Evolutionary conservation across 2,329 filamentous ascomycete species (phyloP), one percentile per base, ranked within the genome.

Genomic region (Seiridium unicorne): DNA sequence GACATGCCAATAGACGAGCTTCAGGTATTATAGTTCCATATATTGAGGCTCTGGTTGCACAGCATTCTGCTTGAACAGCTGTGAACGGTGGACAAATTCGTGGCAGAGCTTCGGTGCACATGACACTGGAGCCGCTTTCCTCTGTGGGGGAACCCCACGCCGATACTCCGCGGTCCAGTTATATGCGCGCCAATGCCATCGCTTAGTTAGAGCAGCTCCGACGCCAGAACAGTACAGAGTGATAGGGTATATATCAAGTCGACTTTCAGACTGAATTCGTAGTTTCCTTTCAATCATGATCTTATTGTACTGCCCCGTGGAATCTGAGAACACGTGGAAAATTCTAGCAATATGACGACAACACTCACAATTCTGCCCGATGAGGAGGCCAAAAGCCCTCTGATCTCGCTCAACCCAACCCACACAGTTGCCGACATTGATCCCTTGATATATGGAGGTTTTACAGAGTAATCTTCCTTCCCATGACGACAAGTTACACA

Each of bases 401-500:
- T 81, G 65, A 90, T 92, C 69, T 83, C 83, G 58, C 78, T 93
- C 61, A 85, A 91, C 70, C 79, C 88, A 4, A 73, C 76, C 13
- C 84, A 89, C 72, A 85, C 83, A 65, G 76, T 93, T 58, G 88
- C 89, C 61, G 87, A 87, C 71, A 92, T 95, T 69, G 87, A 93
- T 69, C 85, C 90, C 62, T 91, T 91, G 70, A 91, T 90, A 68
- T 95, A 94, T 81, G 89, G 89, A 59, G 91, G 91, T 9, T 95
- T 95, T 75, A 92, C 89, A 61, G 91, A 95, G 90, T 91, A 10
- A 53, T 18, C 38, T 5, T 7, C 56, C 38, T 44, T 7, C 18
- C 46, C 44, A 40, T 42, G 8, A 46, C 42, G 44, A 38, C 26
- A 48, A 11, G 13, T 6, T 36, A 48, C 61, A 57, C 64, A 58